Base-by-base conservation (phyloP, 331 rosid genomes). In the Saraca asoca region DNA sequence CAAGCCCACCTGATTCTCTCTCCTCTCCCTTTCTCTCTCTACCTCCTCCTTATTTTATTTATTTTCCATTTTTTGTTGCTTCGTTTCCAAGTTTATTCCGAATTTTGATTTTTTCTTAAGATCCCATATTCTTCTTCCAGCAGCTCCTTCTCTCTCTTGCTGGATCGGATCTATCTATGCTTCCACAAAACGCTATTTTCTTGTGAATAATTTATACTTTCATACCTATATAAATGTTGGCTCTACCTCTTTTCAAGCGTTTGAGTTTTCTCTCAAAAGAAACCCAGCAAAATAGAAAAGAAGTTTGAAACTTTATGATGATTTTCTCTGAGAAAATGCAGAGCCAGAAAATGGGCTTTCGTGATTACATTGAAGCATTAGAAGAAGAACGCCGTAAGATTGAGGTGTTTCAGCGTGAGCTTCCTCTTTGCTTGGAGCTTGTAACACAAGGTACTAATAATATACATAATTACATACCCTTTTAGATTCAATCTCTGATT, bases 351-450 rank as follows among this genome's bases (percentile, higher is more conserved):
- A 54, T 86, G 62, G 88, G 77, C 9, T 75, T 76, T 7, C 75
- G 67, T 16, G 83, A 85, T 38, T 89, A 87, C 51, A 78, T 88
- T 17, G 72, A 82, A 53, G 85, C 88, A 41, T 70, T 93, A 50
- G 94, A 87, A 43, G 79, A 69, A 51, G 98, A 93, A 65, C 81
- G 80, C 59, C 55, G 13, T 0, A 93, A 93, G 79, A 85, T 93
- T 45, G 87, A 85, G 29, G 87, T 93, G 58, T 93, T 93, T 43
- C 75, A 83, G 39, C 78, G 83, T 13, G 98, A 93, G 69, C 85
- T 93, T 20, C 98, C 98, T 35, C 83, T 89, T 15, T 87, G 95
- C 3, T 68, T 87, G 20, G 91, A 93, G 70, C 91, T 93, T 74
- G 88, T 93, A 33, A 74, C 82, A 0, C 94, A 89, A 78, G 96